Evolutionary conservation across 768 basidiomycete genomes (phyloP).

Genomic region (Rhodosporidiobolus sp.): DNA sequence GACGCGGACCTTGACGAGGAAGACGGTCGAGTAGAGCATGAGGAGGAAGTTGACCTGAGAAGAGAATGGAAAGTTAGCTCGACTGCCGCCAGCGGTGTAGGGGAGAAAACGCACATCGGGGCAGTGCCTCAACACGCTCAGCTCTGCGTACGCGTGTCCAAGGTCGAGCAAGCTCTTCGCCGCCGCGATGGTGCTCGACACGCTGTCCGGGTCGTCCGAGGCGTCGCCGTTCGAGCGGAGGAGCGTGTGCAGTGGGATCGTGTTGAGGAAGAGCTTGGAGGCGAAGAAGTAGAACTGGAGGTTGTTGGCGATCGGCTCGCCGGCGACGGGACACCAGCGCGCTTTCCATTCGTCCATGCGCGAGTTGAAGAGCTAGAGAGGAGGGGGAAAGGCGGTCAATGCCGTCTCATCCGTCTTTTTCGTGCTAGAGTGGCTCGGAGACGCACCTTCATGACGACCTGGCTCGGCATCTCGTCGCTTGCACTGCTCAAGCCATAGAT

Average conservation of each 20-base stretch:
- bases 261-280: constrained; percentile 37
- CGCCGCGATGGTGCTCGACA: constrained; percentile 19
- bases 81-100: too few species aligned
- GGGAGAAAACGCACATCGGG: constrained; percentile 22
- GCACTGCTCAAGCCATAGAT: constrained; percentile 28
- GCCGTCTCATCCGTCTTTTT: background rate
- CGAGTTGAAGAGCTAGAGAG: constrained; percentile 32
- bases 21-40: constrained; percentile 36
- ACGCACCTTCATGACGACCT: constrained; percentile 36
- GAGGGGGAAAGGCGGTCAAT: too few species aligned
- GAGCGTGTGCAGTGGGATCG: constrained; percentile 35
- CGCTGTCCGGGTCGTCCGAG: constrained; percentile 27
- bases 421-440: too few species aligned
- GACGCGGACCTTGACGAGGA: constrained; percentile 37
- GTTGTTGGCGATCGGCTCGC: constrained; percentile 37
- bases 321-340: constrained; percentile 29
- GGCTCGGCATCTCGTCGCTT: constrained; percentile 35
- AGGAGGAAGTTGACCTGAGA: constrained; percentile 36
- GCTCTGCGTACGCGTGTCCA: constrained; percentile 28
- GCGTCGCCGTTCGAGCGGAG: constrained; percentile 17
- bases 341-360: constrained; percentile 38
- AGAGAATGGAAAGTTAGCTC: background rate
- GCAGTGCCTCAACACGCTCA: constrained; percentile 30
- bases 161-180: constrained; percentile 25
- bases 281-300: constrained; percentile 35